These are phyloP conservation scores for Fusarium pseudoanthophilum DNA, from an alignment of 2,329 filamentous ascomycete species.

Conservation along the genomic window DNA sequence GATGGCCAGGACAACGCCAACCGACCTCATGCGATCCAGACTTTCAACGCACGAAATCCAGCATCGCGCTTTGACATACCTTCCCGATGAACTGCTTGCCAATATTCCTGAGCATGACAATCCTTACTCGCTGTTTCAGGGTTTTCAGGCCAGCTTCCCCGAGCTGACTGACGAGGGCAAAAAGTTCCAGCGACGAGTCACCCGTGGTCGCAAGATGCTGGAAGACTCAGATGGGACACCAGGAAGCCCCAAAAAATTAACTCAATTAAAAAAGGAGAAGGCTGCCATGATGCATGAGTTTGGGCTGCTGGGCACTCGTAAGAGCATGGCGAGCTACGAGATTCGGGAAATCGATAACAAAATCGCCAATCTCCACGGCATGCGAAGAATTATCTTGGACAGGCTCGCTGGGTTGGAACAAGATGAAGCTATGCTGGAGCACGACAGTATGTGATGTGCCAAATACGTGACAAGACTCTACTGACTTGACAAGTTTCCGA, in stretches of 20 bases:
- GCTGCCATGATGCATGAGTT: conserved; percentile 83
- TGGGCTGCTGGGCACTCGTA: conserved; percentile 90
- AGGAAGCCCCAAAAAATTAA: conserved; percentile 73
- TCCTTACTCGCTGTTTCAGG: conserved; percentile 93
- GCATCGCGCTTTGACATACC: conserved; percentile 86
- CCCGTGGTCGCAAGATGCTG: conserved; percentile 80
- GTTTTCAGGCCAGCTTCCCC: conserved; percentile 91
- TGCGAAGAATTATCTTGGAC: conserved; percentile 92
- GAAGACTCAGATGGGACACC: conserved; percentile 67
- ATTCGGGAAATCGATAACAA: conserved; percentile 98
- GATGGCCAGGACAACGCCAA: conserved; percentile 90
- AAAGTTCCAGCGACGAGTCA: conserved; percentile 76
- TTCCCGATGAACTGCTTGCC: conserved; percentile 88
- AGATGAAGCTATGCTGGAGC: conserved; percentile 89
- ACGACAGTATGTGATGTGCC: conserved; percentile 73
- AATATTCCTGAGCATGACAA: conserved; percentile 91
- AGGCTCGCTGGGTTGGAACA: conserved; percentile 87
- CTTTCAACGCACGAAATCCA: conserved; percentile 93
- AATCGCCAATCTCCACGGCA: conserved; percentile 89
- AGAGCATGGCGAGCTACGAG: conserved; percentile 97
- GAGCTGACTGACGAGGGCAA: conserved; percentile 75
- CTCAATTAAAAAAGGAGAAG: conserved; percentile 82
- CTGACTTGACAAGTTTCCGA: conserved; percentile 67
- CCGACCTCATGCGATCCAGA: conserved; percentile 90
- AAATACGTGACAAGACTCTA: neutral